These are phyloP conservation scores for Candida tammaniensis DNA, from an alignment of 805 yeast species.

Conservation along the genomic window DNA sequence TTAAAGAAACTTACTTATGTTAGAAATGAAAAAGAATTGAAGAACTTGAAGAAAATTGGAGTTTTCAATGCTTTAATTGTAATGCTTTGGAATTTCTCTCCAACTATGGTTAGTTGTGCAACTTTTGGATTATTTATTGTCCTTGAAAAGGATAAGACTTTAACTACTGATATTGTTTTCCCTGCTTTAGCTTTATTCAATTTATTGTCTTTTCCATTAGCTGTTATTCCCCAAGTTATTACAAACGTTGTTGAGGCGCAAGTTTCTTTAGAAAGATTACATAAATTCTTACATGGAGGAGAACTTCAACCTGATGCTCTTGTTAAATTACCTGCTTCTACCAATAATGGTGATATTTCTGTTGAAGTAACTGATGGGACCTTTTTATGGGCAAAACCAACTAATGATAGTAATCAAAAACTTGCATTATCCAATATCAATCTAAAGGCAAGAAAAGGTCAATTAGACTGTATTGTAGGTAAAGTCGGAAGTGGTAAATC, in stretches of 20 bases:
- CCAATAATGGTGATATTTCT: constrained; percentile 62
- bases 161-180: constrained; percentile 87
- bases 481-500: constrained; percentile 90
- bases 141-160: constrained; percentile 53
- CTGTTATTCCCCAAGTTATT: constrained; percentile 87
- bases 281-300: constrained; percentile 65
- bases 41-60: constrained; percentile 73
- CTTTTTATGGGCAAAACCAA: constrained; percentile 75
- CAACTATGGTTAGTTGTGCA: constrained; percentile 83
- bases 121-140: constrained; percentile 82
- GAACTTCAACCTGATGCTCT: constrained; percentile 86
- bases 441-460: constrained; percentile 67
- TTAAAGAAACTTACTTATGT: constrained; percentile 69
- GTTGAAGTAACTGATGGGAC: constrained; percentile 64
- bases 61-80: constrained; percentile 64
- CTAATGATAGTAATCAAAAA: constrained; percentile 49
- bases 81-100: constrained; percentile 82
- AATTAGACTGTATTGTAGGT: constrained; percentile 82
- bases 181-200: constrained; percentile 89
- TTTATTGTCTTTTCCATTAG: constrained; percentile 84
- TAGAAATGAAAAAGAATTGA: constrained; percentile 83
- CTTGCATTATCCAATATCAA: constrained; percentile 64
- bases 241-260: constrained; percentile 85
- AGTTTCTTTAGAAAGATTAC: constrained; percentile 74
- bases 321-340: constrained; percentile 46